Conservation (phyloP, 169 alveolate genomes). For the Cryptosporidium ryanae region DNA sequence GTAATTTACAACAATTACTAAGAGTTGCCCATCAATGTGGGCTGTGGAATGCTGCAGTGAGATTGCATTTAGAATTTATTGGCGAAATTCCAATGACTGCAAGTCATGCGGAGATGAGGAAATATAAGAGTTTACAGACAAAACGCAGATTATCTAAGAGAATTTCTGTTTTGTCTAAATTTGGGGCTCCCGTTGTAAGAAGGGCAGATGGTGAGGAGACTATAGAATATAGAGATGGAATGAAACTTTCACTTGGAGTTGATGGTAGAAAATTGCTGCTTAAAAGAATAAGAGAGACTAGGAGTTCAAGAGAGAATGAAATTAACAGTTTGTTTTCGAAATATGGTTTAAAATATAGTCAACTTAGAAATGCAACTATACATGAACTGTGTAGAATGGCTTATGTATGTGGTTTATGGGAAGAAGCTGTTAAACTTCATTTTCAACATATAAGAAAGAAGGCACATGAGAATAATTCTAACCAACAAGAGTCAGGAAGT, state of each 20-base stretch:
- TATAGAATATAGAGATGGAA: constrained; percentile 71
- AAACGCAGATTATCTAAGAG: constrained; percentile 71
- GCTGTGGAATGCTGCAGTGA: constrained; percentile 71
- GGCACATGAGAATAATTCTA: constrained; percentile 59
- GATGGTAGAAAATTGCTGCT: constrained; percentile 63
- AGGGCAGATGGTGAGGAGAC: constrained; percentile 75
- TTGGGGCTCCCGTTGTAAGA: constrained; percentile 75
- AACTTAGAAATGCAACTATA: constrained; percentile 76
- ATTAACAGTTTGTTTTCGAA: constrained; percentile 73
- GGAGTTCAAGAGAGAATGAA: constrained; percentile 74
- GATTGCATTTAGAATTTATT: constrained; percentile 71
- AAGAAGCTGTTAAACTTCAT: constrained; percentile 75
- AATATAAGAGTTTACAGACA: constrained; percentile 66
- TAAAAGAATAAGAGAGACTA: constrained; percentile 58
- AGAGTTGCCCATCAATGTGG: constrained; percentile 76
- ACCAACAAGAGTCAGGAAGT: constrained; percentile 73
- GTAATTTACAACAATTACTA: constrained; percentile 60
- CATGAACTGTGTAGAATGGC: constrained; percentile 76
- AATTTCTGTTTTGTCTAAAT: constrained; percentile 67
- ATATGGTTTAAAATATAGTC: constrained; percentile 75
- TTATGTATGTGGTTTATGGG: constrained; percentile 77
- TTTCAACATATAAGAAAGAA: constrained; percentile 72
- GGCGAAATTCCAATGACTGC: constrained; percentile 76
- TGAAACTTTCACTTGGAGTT: constrained; percentile 75
- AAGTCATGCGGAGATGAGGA: constrained; percentile 74